These are phyloP conservation scores for Yarrowia sp. DNA, from an alignment of 805 yeast species.

Conservation along the genomic window DNA sequence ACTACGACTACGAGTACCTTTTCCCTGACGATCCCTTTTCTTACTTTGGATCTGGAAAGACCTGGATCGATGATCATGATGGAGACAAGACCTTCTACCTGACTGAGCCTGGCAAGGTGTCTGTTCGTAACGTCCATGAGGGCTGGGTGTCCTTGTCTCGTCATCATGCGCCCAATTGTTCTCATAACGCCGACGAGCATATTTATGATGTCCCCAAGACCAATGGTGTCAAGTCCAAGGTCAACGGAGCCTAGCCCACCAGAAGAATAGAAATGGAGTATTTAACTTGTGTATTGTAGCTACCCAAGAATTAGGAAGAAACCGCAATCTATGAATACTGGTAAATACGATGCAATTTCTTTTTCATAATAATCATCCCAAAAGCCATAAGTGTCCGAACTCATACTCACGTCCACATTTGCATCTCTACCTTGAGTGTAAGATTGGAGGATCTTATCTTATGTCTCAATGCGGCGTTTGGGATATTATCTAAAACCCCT, in stretches of 20 bases:
- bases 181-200: conserved; percentile 10
- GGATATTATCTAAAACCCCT: too few species aligned
- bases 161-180: not conserved
- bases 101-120: conserved; percentile 11
- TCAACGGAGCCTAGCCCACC: not conserved
- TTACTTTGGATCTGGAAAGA: conserved; percentile 29
- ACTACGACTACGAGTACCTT: conserved; percentile 27
- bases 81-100: conserved; percentile 22
- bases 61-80: conserved; percentile 25
- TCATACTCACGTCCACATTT: too few species aligned
- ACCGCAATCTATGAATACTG: too few species aligned
- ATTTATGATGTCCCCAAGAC: not conserved
- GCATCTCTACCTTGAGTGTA: too few species aligned
- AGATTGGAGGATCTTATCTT: too few species aligned
- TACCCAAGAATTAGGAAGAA: too few species aligned
- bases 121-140: conserved; percentile 12
- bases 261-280: too few species aligned
- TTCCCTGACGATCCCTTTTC: conserved; percentile 26
- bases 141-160: conserved; percentile 23
- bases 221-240: not conserved
- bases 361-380: too few species aligned
- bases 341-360: too few species aligned
- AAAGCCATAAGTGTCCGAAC: too few species aligned
- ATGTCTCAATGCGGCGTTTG: too few species aligned
- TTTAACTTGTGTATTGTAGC: too few species aligned